phyloP scores from a whole-genome alignment of 2,329 filamentous ascomycete genomes.

The Colletotrichum spinosum region DNA sequence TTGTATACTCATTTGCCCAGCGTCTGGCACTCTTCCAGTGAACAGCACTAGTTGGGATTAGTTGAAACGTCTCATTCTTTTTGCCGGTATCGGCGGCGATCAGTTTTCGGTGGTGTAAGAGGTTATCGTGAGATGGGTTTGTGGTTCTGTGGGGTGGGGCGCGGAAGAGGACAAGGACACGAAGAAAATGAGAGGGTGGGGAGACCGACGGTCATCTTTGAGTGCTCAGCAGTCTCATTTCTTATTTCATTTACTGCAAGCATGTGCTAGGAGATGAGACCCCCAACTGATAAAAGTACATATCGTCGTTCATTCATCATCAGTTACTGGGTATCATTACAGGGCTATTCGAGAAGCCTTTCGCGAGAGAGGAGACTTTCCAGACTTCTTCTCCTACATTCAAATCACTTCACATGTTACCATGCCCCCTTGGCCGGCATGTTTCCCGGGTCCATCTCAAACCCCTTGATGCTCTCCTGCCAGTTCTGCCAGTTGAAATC shows the following conservation, averaged over 20 bases:
- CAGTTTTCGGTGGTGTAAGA: no score
- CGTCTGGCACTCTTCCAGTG: not conserved
- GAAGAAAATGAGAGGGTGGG: no score
- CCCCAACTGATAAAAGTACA: constrained; percentile 4
- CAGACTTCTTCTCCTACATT: not conserved
- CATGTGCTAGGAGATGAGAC: not conserved
- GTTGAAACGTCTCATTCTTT: constrained; percentile 28
- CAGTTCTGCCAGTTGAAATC: constrained; percentile 64
- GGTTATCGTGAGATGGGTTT: no score
- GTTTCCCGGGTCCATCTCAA: constrained; percentile 46
- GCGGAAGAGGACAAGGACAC: no score
- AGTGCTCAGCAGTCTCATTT: not conserved
- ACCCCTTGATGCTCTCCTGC: constrained; percentile 54
- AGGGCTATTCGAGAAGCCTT: constrained; percentile 3
- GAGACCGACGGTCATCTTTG: no score
- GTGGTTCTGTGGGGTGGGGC: no score
- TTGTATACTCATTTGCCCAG: constrained; percentile 35
- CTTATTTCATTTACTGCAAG: no score
- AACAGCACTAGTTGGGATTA: constrained; percentile 25
- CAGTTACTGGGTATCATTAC: constrained; percentile 34
- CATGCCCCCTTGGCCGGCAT: constrained; percentile 30
- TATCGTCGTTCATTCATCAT: constrained; percentile 29
- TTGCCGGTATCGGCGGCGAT: no score
- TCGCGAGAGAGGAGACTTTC: constrained; percentile 23
- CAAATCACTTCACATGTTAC: not conserved